Evolutionary conservation across 208 protist genomes (phyloP), one percentile per base, ranked within the genome.

Genomic region (Angomonas deanei): DNA sequence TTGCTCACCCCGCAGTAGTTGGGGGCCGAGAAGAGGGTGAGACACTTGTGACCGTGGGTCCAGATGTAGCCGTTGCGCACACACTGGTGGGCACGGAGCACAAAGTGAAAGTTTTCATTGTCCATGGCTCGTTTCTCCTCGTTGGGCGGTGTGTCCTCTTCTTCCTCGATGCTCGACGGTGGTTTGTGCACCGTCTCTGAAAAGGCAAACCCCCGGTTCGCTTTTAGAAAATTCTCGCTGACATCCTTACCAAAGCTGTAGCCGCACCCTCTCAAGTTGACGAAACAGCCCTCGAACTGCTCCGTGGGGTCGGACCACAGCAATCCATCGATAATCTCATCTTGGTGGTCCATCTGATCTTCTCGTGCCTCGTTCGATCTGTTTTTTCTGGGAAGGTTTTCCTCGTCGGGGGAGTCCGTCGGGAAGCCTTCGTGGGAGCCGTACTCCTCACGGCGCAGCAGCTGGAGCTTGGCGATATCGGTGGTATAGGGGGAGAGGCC

Each of bases 271-370:
- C 88, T 72, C 38, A 61, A 34, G 69, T 90, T 95, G 49, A 50
- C 55, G 13, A 59, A 49, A 64, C 74, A 94, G 13, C 88, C 86
- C 8, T 39, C 47, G 34, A 81, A 27, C 39, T 79, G 32, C 0
- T 96, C 92, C n/a, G 98, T 90, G 6, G 99, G 99, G 76, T 99
- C 99, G 1, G 96, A 97, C 99, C 99, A 99, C 3, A 99, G 76
- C 15, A 99, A 80, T 31, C 99, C 99, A 79, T 99, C 99, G 2
- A 99, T 86, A 30, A 99, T 84, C 10, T 96, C 89, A 31, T 65
- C 86, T 61, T 99, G 34, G 26, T 71, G 57, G 17, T 61, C 33
- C n/a, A 62, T 2, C 61, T 24, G 21, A 33, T 66, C 32, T 2
- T 68, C 67, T 4, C 8, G 28, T 21, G 6, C 50, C 39, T 36